Evolutionary conservation across 805 yeast species (phyloP).

Genomic region (Cephaloascus fragrans): DNA sequence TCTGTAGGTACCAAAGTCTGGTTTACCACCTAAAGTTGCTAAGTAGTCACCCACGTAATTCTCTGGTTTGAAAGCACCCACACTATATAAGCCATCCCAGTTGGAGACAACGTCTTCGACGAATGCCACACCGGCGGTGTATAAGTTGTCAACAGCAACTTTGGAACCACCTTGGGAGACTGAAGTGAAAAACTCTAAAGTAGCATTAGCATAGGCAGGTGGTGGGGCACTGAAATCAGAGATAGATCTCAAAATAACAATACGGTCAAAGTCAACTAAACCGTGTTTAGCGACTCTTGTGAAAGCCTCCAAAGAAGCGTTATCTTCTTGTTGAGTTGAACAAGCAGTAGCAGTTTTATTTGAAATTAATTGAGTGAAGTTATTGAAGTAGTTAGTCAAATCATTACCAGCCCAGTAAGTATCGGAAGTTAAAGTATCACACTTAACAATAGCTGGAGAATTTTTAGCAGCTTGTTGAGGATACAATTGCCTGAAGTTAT

Average conservation of each 20-base stretch:
- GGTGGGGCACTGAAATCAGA: slow-evolving; percentile 52
- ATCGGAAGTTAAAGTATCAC: slow-evolving; percentile 56
- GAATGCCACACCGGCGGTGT: slow-evolving; percentile 43
- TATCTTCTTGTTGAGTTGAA: slow-evolving; percentile 59
- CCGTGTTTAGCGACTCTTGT: slow-evolving; percentile 45
- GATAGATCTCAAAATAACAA: slow-evolving; percentile 51
- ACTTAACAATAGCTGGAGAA: slow-evolving; percentile 35
- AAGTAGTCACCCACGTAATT: slow-evolving; percentile 56
- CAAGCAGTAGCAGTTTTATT: slow-evolving; percentile 53
- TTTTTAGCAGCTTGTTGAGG: slow-evolving; percentile 38
- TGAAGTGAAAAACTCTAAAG: slow-evolving; percentile 40
- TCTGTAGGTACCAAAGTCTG: slow-evolving; percentile 17
- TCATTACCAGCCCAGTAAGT: slow-evolving; percentile 47
- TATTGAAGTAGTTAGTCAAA: slow-evolving; percentile 39
- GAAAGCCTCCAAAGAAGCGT: slow-evolving; percentile 53
- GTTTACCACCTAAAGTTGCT: slow-evolving; percentile 40
- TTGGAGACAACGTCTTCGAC: slow-evolving; percentile 40
- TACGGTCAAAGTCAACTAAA: slow-evolving; percentile 45
- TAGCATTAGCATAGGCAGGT: slow-evolving; percentile 26
- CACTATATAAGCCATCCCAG: slow-evolving; percentile 30
- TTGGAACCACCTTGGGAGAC: slow-evolving; percentile 40
- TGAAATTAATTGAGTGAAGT: slow-evolving; percentile 38
- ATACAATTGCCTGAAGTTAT: slow-evolving; percentile 37
- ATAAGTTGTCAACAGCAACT: slow-evolving; percentile 42
- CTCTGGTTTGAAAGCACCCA: slow-evolving; percentile 25